phyloP scores from a whole-genome alignment of 108 stramenopile genomes.

The Thalassiosira profunda region DNA sequence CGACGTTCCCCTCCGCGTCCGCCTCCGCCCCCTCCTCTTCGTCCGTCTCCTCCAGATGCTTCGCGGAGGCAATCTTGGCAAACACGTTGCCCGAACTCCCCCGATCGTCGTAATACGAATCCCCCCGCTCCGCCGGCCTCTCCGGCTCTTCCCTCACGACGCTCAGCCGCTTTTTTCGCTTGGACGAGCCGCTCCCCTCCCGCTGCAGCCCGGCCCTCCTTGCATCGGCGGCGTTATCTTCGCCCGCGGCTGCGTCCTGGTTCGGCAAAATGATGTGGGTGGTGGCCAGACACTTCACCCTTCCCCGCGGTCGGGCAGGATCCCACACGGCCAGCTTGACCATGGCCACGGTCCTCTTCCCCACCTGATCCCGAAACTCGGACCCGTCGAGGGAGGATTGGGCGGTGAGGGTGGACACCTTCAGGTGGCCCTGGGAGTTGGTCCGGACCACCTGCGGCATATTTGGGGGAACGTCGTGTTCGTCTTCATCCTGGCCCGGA shows the following conservation, averaged over 20 bases:
- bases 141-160: background rate
- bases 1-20: too few relatives aligned
- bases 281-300: background rate
- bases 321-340: conserved; percentile 19
- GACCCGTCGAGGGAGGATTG: too few relatives aligned
- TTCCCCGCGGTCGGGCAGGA: background rate
- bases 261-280: background rate
- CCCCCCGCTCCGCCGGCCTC: background rate
- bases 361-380: too few relatives aligned
- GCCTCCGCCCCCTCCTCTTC: too few relatives aligned
- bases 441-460: too few relatives aligned
- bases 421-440: too few relatives aligned
- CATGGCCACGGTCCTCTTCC: conserved; percentile 11
- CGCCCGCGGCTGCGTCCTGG: background rate
- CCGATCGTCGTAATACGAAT: background rate
- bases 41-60: too few relatives aligned
- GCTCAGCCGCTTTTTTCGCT: background rate
- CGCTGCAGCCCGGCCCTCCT: background rate
- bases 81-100: too few relatives aligned
- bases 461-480: too few relatives aligned
- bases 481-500: too few relatives aligned
- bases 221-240: background rate
- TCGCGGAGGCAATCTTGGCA: too few relatives aligned
- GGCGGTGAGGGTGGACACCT: too few relatives aligned
- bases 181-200: background rate